A percentile compares a stretch with the other conserved stretches of the same genome.
Evolutionary conservation across 2,329 filamentous ascomycete species (phyloP).

Genomic region (Plectosphaerella plurivora): DNA sequence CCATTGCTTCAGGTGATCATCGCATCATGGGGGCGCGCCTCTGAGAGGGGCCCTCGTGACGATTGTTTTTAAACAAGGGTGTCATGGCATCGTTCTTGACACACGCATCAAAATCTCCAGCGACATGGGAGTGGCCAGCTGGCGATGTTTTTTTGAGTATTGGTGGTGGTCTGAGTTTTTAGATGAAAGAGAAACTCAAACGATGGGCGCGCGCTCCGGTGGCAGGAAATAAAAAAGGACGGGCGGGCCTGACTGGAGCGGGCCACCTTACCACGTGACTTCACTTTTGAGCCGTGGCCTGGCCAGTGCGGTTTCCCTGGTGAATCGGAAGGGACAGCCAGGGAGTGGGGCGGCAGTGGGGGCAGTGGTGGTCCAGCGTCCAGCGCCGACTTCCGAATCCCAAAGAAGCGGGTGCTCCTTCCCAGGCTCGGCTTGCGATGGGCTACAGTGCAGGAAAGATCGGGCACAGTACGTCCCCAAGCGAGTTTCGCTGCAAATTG

Average conservation of each 20-base stretch:
- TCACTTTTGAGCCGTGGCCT: no score
- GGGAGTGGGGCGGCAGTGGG: background rate
- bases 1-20: slow-evolving; percentile 64
- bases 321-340: background rate
- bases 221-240: slow-evolving; percentile 13
- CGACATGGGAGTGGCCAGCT: slow-evolving; percentile 27
- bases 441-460: background rate
- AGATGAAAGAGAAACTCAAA: slow-evolving; percentile 21
- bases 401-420: slow-evolving; percentile 2
- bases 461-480: background rate
- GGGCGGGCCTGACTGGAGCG: background rate
- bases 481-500: slow-evolving; percentile 11
- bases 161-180: slow-evolving; percentile 35
- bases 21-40: slow-evolving; percentile 57
- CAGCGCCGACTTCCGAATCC: slow-evolving; percentile 3
- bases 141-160: slow-evolving; percentile 35
- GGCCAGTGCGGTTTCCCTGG: slow-evolving; percentile 2
- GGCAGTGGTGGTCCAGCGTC: background rate
- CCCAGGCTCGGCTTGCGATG: no score
- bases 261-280: background rate
- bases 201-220: slow-evolving; percentile 13
- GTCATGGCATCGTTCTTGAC: slow-evolving; percentile 51
- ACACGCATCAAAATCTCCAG: slow-evolving; percentile 50
- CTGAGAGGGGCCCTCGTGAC: slow-evolving; percentile 61
- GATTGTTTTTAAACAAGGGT: slow-evolving; percentile 64